These are phyloP conservation scores for Astrephomene gubernaculifera DNA, from an alignment of 139 green algal genomes.

Conservation along the genomic window DNA sequence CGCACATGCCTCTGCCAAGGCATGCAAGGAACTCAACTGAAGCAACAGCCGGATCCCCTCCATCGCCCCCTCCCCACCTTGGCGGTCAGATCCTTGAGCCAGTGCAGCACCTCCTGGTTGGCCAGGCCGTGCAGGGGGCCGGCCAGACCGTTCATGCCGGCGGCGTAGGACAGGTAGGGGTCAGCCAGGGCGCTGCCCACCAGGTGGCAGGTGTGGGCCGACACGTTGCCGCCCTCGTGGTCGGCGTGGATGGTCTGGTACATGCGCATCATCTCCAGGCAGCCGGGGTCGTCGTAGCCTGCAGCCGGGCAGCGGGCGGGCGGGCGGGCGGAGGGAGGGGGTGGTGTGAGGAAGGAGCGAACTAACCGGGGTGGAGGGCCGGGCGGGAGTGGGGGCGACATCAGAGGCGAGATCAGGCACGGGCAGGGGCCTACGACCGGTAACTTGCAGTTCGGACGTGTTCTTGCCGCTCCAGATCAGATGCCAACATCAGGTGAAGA, in stretches of 20 bases:
- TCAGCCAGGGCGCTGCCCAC: conserved; percentile 95
- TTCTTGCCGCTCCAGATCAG: no score
- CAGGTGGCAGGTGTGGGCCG: conserved; percentile 94
- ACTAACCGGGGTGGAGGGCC: no score
- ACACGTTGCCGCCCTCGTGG: conserved; percentile 94
- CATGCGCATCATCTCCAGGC: conserved; percentile 94
- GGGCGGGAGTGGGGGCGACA: no score
- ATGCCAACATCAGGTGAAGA: no score
- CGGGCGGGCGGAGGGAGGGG: background rate
- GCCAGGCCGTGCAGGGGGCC: conserved; percentile 97
- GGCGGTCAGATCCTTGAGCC: conserved; percentile 81
- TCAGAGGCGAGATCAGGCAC: no score
- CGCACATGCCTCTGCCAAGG: no score
- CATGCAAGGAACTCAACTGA: no score
- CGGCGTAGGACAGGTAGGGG: conserved; percentile 95
- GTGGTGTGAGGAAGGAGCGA: no score
- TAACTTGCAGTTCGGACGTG: no score
- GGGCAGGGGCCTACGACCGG: no score
- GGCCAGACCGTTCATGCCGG: conserved; percentile 95
- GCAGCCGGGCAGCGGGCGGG: no score
- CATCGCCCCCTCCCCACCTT: conserved; percentile 60
- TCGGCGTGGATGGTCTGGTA: conserved; percentile 97
- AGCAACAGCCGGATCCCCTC: no score
- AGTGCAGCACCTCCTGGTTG: conserved; percentile 97
- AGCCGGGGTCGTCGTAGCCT: conserved; percentile 71